phyloP scores from a whole-genome alignment of 2,329 filamentous ascomycete species.

The Alternaria consortialis region DNA sequence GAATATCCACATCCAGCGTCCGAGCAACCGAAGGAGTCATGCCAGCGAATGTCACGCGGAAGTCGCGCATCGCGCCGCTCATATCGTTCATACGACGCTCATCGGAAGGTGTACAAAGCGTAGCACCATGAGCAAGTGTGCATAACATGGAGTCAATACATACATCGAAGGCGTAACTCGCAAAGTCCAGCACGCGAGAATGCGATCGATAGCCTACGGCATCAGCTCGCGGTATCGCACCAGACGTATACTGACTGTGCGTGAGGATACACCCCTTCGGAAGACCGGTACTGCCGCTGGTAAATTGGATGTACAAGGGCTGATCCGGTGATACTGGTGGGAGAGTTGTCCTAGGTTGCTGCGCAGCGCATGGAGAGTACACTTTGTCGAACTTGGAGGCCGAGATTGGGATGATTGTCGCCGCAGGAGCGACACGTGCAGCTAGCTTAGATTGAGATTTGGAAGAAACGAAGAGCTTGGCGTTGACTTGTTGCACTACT shows the following conservation, averaged over 20 bases:
- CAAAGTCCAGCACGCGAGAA: conserved; percentile 49
- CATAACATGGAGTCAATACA: conserved; percentile 50
- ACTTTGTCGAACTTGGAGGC: conserved; percentile 43
- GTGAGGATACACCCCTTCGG: conserved; percentile 49
- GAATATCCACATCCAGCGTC: conserved; percentile 46
- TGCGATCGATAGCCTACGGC: conserved; percentile 46
- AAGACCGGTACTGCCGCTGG: conserved; percentile 47
- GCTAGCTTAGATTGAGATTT: conserved; percentile 41
- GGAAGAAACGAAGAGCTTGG: conserved; percentile 40
- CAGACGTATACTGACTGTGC: conserved; percentile 48
- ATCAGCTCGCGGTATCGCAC: conserved; percentile 45
- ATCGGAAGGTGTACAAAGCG: conserved; percentile 53
- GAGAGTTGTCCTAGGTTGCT: conserved; percentile 39
- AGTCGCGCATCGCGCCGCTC: conserved; percentile 50
- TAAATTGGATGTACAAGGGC: conserved; percentile 49
- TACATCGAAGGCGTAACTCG: conserved; percentile 51
- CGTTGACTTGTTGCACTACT: conserved; percentile 43
- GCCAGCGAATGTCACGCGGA: conserved; percentile 46
- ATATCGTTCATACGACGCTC: conserved; percentile 60
- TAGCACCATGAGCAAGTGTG: conserved; percentile 45
- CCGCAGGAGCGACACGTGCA: conserved; percentile 39
- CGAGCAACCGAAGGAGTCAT: conserved; percentile 52
- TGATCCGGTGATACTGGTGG: conserved; percentile 38
- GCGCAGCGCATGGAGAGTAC: conserved; percentile 37
- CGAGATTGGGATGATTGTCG: conserved; percentile 47